Evolutionary conservation across 306 rosid species (phyloP).

Genomic region (Cucurbita pepo): DNA sequence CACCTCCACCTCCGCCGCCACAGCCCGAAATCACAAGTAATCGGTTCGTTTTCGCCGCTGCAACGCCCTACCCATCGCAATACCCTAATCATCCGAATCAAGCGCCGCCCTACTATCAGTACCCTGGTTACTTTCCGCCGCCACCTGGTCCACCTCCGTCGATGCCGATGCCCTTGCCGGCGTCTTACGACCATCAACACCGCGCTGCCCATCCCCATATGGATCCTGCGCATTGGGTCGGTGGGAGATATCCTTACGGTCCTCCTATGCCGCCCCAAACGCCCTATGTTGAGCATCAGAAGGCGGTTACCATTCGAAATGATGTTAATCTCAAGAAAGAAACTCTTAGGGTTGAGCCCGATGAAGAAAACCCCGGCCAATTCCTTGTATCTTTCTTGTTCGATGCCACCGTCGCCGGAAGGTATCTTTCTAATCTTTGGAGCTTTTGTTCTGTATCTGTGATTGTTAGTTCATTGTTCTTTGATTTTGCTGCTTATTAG

Average conservation of each 20-base stretch:
- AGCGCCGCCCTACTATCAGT: conserved; percentile 36
- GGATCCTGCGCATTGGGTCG: conserved; percentile 47
- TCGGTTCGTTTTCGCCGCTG: conserved; percentile 47
- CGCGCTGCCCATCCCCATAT: conserved; percentile 20
- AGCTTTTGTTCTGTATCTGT: not conserved
- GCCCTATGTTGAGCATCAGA: conserved; percentile 80
- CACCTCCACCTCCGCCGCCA: conserved; percentile 38
- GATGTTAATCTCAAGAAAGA: conserved; percentile 92
- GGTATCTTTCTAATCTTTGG: conserved; percentile 21
- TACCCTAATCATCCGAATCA: conserved; percentile 27
- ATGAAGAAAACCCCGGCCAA: conserved; percentile 51
- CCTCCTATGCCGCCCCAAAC: conserved; percentile 29
- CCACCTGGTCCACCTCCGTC: conserved; percentile 47
- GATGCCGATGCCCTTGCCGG: conserved; percentile 39
- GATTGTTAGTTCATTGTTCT: not conserved
- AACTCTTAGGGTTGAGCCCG: conserved; percentile 55
- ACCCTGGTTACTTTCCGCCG: conserved; percentile 47
- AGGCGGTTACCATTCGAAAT: conserved; percentile 76
- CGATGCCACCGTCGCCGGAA: conserved; percentile 82
- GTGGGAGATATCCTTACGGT: conserved; percentile 48
- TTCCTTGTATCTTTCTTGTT: conserved; percentile 59
- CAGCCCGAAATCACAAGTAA: conserved; percentile 52
- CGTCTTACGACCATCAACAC: conserved; percentile 69
- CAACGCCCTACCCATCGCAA: conserved; percentile 48
- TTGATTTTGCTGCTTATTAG: not conserved